Base-by-base conservation (phyloP, 2,329 filamentous ascomycete genomes). In the Bertia moriformis region DNA sequence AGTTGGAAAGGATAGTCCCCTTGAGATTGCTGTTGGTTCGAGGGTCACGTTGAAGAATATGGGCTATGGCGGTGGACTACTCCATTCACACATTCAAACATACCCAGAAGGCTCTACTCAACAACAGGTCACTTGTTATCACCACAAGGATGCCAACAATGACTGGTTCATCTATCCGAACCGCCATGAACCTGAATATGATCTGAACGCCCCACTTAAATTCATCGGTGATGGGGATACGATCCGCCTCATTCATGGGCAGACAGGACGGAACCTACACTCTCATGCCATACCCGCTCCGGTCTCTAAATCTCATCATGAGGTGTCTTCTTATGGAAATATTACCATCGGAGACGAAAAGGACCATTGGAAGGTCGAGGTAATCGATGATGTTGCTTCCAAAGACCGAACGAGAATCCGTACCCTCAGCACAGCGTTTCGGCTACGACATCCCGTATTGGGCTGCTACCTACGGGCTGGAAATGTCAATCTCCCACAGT, bases 141-240 rank as follows among this genome's bases (percentile, higher is more conserved):
- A 98, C 63, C 91, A 98, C 70, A 98, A 98, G 60, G 91, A 98
- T 67, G 73, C 89, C 58, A 98, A 98, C 73, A 98, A 98, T 58
- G 91, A 98, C 59, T 98, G 91, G 91, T 94, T 93, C 64, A 88
- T 98, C 62, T 95, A 95, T 59, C 91, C 91, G 18, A 94, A 89
- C 64, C 84, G 93, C 45, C 62, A 69, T 40, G 74, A 93, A 42
- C 62, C 71, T 18, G 79, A 83, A 14, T 94, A 78, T 52, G 69
- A 88, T 50, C 10, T 15, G 10, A 61, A 74, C 3, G 77, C 84
- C 43, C 76, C 65, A n/a, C 75, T 81, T 24, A 67, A 85, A 44
- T 93, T 80, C 54, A 74, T 95, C 48, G 78, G 73, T 14, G 78
- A 98, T 55, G 78, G 80, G 44, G 73, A 83, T 51, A 64, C 74